Evolutionary conservation across 1,284 basidiomycete genomes (phyloP).

Genomic region (Crepidotus sp.): DNA sequence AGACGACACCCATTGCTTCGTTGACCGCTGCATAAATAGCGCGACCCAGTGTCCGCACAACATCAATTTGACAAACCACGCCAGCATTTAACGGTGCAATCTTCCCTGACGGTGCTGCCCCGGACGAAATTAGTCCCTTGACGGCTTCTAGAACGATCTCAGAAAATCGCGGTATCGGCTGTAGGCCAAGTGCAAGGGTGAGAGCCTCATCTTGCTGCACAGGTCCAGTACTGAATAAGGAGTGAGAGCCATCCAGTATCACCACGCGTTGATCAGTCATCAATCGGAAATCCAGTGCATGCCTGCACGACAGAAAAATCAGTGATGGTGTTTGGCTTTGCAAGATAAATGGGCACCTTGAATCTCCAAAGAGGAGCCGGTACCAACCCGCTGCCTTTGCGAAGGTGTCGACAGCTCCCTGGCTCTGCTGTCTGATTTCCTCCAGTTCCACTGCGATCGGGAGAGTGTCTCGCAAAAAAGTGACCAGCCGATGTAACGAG

Average conservation of each 20-base stretch:
- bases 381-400: constrained; percentile 77
- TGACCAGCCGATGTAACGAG: constrained; percentile 56
- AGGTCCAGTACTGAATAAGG: constrained; percentile 33
- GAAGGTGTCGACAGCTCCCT: constrained; percentile 49
- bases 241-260: constrained; percentile 60
- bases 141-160: constrained; percentile 39
- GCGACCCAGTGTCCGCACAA: constrained; percentile 28
- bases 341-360: constrained; percentile 35
- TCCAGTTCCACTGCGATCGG: constrained; percentile 66
- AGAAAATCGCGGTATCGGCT: constrained; percentile 53
- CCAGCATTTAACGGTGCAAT: constrained; percentile 55
- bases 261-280: constrained; percentile 56
- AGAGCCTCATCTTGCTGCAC: constrained; percentile 12
- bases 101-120: constrained; percentile 27
- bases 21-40: constrained; percentile 13
- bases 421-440: constrained; percentile 38
- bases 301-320: constrained; percentile 30
- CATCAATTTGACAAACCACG: constrained; percentile 45
- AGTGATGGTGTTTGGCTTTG: constrained; percentile 1
- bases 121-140: constrained; percentile 28
- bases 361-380: constrained; percentile 59
- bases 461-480: constrained; percentile 61
- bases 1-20: background rate
- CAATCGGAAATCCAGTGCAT: constrained; percentile 72
- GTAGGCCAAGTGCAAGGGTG: constrained; percentile 32